Evolutionary conservation across 768 basidiomycete genomes (phyloP), one percentile per base, ranked within the genome.

Genomic region (Kwoniella dendrophila): DNA sequence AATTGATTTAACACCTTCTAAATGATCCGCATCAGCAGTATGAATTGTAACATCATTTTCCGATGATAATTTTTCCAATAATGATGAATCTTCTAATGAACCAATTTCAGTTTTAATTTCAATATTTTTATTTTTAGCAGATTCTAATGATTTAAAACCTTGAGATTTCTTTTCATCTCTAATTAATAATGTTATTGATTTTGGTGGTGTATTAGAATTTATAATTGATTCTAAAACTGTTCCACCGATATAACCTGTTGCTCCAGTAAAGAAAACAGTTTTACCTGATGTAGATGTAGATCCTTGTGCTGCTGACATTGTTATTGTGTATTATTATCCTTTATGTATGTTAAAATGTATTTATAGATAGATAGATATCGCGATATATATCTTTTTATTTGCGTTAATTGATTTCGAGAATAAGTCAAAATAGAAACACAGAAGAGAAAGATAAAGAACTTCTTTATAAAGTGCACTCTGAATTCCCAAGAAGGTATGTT

Each of bases 11-110:
- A 72, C 66, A 20, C 55, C 64, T 18, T 62, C 62, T 3, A 69
- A 40, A 55, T 75, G 58, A 66, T 78, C 77, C 26, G 77, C 73
- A 56, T 72, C 65, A 29, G 77, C 77, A 24, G 64, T 65, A 33
- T 70, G 69, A 24, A 76, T 55, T n/a, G 67, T 59, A 41, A 78
- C 67, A 48, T 78, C 77, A 36, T 64, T 59, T 48, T 72, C 62
- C 18, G 57, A 49, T 12, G 72, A 73, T 8, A 68, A 65, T 24
- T 74, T 50, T 22, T 40, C 56, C 22, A 78, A 40, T 36, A 70
- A 69, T n/a, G 74, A 73, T 49, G 64, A 48, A 40, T 76, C 72
- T n/a, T 60, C 44, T 34, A 77, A 60, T 6, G 65, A 69, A 10
- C 73, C 75, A n/a, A 69, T 41, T 32, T 73, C 34, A 32, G 67